phyloP scores from a whole-genome alignment of 1,139 yeast species.

The Nematodospora anomalae region DNA sequence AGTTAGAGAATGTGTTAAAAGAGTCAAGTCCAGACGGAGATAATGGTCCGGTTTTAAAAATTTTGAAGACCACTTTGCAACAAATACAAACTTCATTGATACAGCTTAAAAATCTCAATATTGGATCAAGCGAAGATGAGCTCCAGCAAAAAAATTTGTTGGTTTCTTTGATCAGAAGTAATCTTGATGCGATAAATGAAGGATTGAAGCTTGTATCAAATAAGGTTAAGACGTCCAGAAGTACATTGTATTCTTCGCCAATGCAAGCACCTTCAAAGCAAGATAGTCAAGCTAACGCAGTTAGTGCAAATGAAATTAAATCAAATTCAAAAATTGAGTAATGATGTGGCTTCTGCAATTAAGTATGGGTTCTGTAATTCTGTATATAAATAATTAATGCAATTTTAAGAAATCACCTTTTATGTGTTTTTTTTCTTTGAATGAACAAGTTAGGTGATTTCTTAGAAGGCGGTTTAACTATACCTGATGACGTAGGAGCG shows the following conservation, averaged over 20 bases:
- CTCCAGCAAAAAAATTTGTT: slow-evolving; percentile 1
- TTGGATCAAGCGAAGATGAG: not conserved
- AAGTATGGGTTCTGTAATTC: not conserved
- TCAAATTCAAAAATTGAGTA: slow-evolving; percentile 4
- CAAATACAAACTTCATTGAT: slow-evolving; percentile 4
- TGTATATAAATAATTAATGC: slow-evolving; percentile 1
- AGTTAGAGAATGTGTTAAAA: slow-evolving; percentile 21
- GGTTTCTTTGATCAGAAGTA: slow-evolving; percentile 7
- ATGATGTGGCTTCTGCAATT: not conserved
- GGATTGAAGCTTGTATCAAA: slow-evolving; percentile 11
- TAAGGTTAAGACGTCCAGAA: not conserved
- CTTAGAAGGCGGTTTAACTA: slow-evolving; percentile 17
- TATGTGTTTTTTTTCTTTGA: slow-evolving; percentile 15
- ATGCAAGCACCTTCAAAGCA: slow-evolving; percentile 11
- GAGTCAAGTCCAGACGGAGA: slow-evolving; percentile 16
- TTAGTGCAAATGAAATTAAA: slow-evolving; percentile 5
- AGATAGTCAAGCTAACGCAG: slow-evolving; percentile 8
- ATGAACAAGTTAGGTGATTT: slow-evolving; percentile 20
- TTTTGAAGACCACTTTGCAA: slow-evolving; percentile 10
- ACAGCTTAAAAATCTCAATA: not conserved
- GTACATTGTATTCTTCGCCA: slow-evolving; percentile 1
- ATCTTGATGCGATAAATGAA: slow-evolving; percentile 11
- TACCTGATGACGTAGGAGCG: slow-evolving; percentile 20
- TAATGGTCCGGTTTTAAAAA: slow-evolving; percentile 4
- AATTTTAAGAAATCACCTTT: not conserved